Evolutionary conservation across 1,139 yeast genomes (phyloP), one percentile per base, ranked within the genome.

Genomic region (Wickerhamomyces sp.): DNA sequence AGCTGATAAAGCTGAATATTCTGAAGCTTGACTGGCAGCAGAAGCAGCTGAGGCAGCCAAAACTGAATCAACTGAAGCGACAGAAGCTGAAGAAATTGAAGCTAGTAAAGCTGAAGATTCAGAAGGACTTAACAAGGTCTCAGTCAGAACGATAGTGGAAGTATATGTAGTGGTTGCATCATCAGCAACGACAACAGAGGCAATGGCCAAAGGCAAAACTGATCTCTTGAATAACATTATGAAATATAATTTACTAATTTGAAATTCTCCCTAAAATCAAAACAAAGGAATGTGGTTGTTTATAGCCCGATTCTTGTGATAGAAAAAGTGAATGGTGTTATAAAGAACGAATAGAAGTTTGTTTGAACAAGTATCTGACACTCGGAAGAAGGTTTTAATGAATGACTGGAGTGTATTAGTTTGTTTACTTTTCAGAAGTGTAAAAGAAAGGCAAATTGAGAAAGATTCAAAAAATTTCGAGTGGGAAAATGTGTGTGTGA

Each of bases 101-200:
- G 41, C 47, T 29, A 41, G 35, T n/a, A 48, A 29, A 15, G 46
- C 33, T 13, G 51, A 41, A n/a, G 56, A 52, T 40, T 52, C 56
- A 36, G 46, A 49, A 27, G 57, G 51, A 17, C 45, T 46, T 36
- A 50, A 46, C 26, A 47, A 36, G 27, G 58, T 54, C 38, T 43
- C 39, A 12, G 58, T 54, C 30, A 45, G 40, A 33, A 45, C 17
- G 24, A 54, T 40, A 29, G 55, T 51, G 17, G 54, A 47, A 29
- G 58, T 54, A 38, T 47, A 52, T 22, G 58, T 54, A 13, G 58
- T 54, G 4, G 58, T 54, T 26, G 27, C 40, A n/a, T 52, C 54
- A 15, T 47, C 48, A 31, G 55, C 56, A 25, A 40, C 28, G 32
- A 38, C 53, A 16, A 25, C 17, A 2, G 51, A 30, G 25, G 55